A percentile compares a stretch with the other conserved stretches of the same genome.
Conservation (phyloP, 106 monocot species). For the Platanthera zijinensis region DNA sequence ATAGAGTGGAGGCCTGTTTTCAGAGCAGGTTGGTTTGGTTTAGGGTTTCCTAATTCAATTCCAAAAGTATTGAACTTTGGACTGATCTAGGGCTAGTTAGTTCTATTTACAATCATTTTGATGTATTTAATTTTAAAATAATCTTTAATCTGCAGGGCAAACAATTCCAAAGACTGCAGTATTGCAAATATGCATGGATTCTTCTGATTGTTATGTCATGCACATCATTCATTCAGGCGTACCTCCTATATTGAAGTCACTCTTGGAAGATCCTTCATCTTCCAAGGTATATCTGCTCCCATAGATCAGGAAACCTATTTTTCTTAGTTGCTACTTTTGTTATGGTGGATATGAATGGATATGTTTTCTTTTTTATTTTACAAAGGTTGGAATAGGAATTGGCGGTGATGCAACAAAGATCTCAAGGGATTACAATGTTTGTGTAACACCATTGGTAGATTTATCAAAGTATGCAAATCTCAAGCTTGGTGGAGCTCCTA, state of each 20-base stretch:
- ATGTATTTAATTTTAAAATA: neutral
- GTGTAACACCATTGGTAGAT: constrained; percentile 50
- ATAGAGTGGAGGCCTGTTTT: constrained; percentile 85
- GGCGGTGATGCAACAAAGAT: constrained; percentile 73
- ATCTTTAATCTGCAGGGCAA: constrained; percentile 44
- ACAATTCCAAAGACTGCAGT: constrained; percentile 67
- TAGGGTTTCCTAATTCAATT: neutral
- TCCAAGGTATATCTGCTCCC: constrained; percentile 45
- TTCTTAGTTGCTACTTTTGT: neutral
- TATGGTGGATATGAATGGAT: neutral
- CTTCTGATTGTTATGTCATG: constrained; percentile 59
- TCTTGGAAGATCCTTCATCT: constrained; percentile 61
- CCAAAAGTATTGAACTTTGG: neutral
- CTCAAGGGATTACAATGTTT: constrained; percentile 56
- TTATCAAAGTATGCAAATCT: constrained; percentile 73
- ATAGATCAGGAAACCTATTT: neutral
- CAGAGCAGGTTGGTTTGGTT: constrained; percentile 37
- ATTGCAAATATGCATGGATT: constrained; percentile 82
- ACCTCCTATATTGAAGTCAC: constrained; percentile 47
- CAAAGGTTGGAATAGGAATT: constrained; percentile 78
- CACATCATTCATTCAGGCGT: constrained; percentile 87
- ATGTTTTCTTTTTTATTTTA: constrained; percentile 6
- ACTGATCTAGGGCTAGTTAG: neutral
- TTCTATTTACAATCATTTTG: neutral
- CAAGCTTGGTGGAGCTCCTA: constrained; percentile 51